Percentiles rank a stretch among this genome's conserved stretches.
phyloP scores from a whole-genome alignment of 129 eudicot genomes.

The Flaveria trinervia region DNA sequence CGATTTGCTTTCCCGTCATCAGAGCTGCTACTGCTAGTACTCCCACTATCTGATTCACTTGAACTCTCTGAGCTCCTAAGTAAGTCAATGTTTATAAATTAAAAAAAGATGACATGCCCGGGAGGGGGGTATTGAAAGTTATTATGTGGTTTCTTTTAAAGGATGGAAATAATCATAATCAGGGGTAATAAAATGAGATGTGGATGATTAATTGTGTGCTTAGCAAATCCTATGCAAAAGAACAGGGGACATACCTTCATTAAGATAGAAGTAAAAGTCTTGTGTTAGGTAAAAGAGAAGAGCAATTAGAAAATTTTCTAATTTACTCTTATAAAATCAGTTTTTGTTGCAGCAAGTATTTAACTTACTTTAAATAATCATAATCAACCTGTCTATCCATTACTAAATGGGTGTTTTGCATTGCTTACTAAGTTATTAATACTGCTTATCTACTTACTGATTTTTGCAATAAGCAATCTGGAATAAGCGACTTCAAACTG shows the following conservation, averaged over 20 bases:
- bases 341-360: conserved; percentile 1
- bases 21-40: conserved; percentile 63
- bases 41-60: conserved; percentile 59
- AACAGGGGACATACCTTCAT: not conserved
- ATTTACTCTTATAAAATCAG: not conserved
- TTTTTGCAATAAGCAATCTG: not conserved
- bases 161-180: not conserved
- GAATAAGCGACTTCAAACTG: not conserved
- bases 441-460: not conserved
- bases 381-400: not conserved
- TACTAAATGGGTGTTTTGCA: not conserved
- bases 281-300: not conserved
- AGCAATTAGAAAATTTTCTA: not conserved
- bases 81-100: not conserved
- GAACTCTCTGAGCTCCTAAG: conserved; percentile 63
- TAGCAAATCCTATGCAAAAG: not conserved
- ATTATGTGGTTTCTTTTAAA: not conserved
- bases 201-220: not conserved
- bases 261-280: not conserved
- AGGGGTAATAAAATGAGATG: not conserved
- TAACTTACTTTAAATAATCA: not conserved
- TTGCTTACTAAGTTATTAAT: not conserved
- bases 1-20: conserved; percentile 56
- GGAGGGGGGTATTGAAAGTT: not conserved
- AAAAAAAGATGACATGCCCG: conserved; percentile 4